Evolutionary conservation across 2,329 filamentous ascomycete genomes (phyloP).

Genomic region (Mycosphaerella sp.): DNA sequence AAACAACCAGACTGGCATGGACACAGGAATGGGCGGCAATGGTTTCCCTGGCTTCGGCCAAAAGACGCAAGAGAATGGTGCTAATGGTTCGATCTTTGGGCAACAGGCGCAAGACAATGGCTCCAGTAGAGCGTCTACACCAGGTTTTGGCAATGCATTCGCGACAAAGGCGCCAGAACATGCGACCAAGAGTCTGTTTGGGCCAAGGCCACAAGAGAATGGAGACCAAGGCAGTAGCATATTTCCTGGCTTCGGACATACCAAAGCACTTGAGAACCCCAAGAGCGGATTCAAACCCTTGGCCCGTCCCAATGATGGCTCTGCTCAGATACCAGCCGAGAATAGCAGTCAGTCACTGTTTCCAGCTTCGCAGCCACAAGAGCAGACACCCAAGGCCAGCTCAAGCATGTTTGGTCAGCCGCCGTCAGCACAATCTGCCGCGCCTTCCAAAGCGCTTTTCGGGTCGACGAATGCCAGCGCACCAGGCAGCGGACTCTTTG

Average conservation of each 20-base stretch:
- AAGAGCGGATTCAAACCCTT: neutral
- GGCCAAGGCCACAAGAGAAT: constrained; percentile 4
- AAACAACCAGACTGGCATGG: constrained; percentile 10
- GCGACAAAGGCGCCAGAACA: constrained; percentile 13
- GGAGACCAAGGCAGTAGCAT: constrained; percentile 3
- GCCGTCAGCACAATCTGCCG: constrained; percentile 8
- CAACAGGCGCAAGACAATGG: constrained; percentile 10
- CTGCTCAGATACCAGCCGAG: constrained; percentile 11
- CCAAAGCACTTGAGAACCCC: constrained; percentile 3
- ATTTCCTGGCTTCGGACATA: constrained; percentile 15
- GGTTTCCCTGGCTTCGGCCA: constrained; percentile 16
- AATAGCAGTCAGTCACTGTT: constrained; percentile 10
- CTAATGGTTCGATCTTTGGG: constrained; percentile 8
- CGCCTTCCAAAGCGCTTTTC: neutral
- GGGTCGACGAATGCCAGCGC: neutral
- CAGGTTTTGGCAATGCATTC: constrained; percentile 11
- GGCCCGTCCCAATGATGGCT: neutral
- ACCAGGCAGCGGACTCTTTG: constrained; percentile 17
- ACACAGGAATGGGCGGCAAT: constrained; percentile 4
- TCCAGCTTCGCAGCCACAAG: constrained; percentile 5
- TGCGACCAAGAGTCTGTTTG: constrained; percentile 3
- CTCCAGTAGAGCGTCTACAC: constrained; percentile 11
- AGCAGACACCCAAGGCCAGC: constrained; percentile 1
- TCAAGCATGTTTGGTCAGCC: constrained; percentile 12
- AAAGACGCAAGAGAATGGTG: constrained; percentile 14